A percentile compares a stretch with the other conserved stretches of the same genome.
phyloP scores from a whole-genome alignment of 345 rosid species.

The Crucihimalaya himalaica region DNA sequence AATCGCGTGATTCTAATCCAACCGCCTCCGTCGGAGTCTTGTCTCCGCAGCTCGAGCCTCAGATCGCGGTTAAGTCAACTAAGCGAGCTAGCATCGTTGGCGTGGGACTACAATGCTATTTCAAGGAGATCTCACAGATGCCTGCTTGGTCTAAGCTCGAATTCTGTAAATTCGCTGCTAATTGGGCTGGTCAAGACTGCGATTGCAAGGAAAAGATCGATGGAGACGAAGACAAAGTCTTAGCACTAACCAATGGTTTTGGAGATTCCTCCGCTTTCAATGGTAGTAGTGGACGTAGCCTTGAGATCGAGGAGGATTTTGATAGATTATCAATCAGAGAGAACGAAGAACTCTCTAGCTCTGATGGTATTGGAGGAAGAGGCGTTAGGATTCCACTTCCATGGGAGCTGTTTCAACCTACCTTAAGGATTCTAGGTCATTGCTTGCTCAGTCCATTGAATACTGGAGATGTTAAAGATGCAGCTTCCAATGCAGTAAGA shows the following conservation, averaged over 20 bases:
- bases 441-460: conserved; percentile 84
- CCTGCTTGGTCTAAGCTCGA: conserved; percentile 90
- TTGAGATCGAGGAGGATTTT: conserved; percentile 46
- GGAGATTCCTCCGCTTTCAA: conserved; percentile 27
- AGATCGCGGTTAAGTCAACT: conserved; percentile 78
- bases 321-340: conserved; percentile 46
- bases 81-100: conserved; percentile 74
- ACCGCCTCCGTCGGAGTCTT: conserved; percentile 50
- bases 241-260: conserved; percentile 32
- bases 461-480: conserved; percentile 70
- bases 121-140: conserved; percentile 81
- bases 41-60: conserved; percentile 73
- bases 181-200: conserved; percentile 94
- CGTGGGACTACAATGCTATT: conserved; percentile 69
- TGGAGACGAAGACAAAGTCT: conserved; percentile 27
- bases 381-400: conserved; percentile 86
- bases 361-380: conserved; percentile 34
- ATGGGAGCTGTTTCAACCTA: conserved; percentile 90
- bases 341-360: conserved; percentile 29
- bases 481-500: conserved; percentile 74
- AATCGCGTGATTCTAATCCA: conserved; percentile 42
- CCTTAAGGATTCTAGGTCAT: conserved; percentile 76
- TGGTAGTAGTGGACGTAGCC: conserved; percentile 38
- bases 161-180: conserved; percentile 59
- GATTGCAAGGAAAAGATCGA: conserved; percentile 60